Conservation (phyloP, 2,329 filamentous ascomycete species). For the Meredithiella fracta region DNA sequence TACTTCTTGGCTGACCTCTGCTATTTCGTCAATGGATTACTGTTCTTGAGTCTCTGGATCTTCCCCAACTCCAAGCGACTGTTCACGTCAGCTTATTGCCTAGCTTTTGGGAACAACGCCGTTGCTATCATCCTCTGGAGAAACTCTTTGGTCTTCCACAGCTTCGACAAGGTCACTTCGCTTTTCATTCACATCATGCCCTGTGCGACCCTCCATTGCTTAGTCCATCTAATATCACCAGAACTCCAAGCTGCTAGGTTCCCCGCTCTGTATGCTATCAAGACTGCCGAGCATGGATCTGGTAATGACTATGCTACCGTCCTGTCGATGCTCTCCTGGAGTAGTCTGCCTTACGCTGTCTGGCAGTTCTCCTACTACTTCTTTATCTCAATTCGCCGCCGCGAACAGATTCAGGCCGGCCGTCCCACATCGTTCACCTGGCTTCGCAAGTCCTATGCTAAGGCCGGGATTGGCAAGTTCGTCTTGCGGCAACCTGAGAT, state of each 20-base stretch:
- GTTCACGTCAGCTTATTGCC: slow-evolving; percentile 80
- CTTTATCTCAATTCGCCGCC: slow-evolving; percentile 85
- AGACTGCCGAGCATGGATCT: slow-evolving; percentile 48
- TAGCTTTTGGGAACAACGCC: slow-evolving; percentile 92
- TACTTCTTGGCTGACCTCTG: slow-evolving; percentile 96
- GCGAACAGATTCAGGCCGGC: slow-evolving; percentile 88
- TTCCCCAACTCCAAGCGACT: slow-evolving; percentile 83
- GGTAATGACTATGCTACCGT: slow-evolving; percentile 65
- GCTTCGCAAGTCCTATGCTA: slow-evolving; percentile 81
- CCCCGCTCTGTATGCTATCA: slow-evolving; percentile 74
- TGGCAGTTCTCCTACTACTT: slow-evolving; percentile 93
- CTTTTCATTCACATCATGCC: slow-evolving; percentile 99
- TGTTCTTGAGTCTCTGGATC: slow-evolving; percentile 69
- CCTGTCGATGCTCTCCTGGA: slow-evolving; percentile 80
- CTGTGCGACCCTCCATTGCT: slow-evolving; percentile 77
- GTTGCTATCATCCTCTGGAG: slow-evolving; percentile 98
- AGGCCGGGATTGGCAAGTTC: slow-evolving; percentile 71
- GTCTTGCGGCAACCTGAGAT: slow-evolving; percentile 60
- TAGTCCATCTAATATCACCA: slow-evolving; percentile 64
- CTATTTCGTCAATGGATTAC: slow-evolving; percentile 90
- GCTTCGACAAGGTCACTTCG: slow-evolving; percentile 92
- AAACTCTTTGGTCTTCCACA: slow-evolving; percentile 96
- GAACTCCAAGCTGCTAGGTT: slow-evolving; percentile 53
- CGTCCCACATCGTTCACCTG: slow-evolving; percentile 95
- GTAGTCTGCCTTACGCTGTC: slow-evolving; percentile 74